Evolutionary conservation across 2,329 filamentous ascomycete species (phyloP), one percentile per base, ranked within the genome.

Genomic region (Passalora sequoiae): DNA sequence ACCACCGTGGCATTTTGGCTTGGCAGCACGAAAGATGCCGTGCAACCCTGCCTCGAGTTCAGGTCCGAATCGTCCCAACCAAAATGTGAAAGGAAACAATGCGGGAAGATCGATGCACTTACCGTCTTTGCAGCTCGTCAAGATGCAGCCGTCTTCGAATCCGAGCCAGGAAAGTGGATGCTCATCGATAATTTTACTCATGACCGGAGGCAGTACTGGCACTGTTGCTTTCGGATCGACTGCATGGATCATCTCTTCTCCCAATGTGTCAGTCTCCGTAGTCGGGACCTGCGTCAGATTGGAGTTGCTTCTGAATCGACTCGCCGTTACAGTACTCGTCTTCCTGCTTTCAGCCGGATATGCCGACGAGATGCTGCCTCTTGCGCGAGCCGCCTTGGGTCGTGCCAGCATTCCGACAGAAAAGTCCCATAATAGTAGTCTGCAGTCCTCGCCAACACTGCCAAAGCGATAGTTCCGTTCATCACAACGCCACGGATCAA

Each of bases 401-500:
- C 89, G 78, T 66, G 94, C 86, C 57, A 98, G 74, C 91, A 97
- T 97, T 56, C 89, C 89, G 30, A 95, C 88, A 54, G 84, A 95
- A 64, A 98, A 98, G 69, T 98, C 92, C 92, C 92, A 98, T 9
- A 98, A 72, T 46, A 95, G 79, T 13, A 98, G 71, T 44, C 89
- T 77, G 57, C 89, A 87, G 63, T 98, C 92, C 62, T 97, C 91
- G 10, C 91, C 92, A 1, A 98, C 91, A 58, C 88, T 95, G 21
- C 92, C 92, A 59, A 98, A 95, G 1, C 92, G 80, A 67, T 98
- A 98, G 58, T 88, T 97, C 56, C 85, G 81, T 62, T 94, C 88
- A 60, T 98, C 92, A 60, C 92, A 98, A 51, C 89, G 79, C 92
- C 92, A 98, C 0, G 89, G 89, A 63, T 98, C 92, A 63, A 97